Evolutionary conservation across 805 yeast genomes (phyloP).

Genomic region (Ogataea naganishii): DNA sequence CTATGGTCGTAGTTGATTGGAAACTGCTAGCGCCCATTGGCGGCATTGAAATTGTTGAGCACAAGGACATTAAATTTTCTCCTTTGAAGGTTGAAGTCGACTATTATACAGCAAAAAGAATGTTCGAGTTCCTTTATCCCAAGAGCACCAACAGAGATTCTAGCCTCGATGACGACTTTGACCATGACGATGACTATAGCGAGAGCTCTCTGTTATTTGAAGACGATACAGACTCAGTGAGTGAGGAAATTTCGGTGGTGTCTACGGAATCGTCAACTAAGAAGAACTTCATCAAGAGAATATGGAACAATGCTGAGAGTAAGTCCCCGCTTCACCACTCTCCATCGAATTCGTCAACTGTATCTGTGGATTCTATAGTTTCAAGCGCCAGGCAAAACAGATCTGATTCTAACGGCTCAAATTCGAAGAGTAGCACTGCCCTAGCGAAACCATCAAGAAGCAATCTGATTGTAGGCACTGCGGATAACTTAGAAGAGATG

Average conservation of each 20-base stretch:
- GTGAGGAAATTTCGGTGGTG: too few relatives aligned
- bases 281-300: too few relatives aligned
- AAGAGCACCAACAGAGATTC: slow-evolving; percentile 5
- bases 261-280: too few relatives aligned
- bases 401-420: too few relatives aligned
- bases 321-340: too few relatives aligned
- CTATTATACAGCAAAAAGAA: slow-evolving; percentile 38
- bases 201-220: not conserved
- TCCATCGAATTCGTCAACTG: too few relatives aligned
- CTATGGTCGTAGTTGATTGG: slow-evolving; percentile 42
- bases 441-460: too few relatives aligned
- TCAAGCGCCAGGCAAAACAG: too few relatives aligned
- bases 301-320: too few relatives aligned
- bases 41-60: slow-evolving; percentile 49
- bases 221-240: not conserved
- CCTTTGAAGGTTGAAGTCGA: slow-evolving; percentile 55
- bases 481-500: slow-evolving; percentile 31
- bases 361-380: too few relatives aligned
- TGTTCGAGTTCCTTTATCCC: slow-evolving; percentile 30
- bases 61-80: slow-evolving; percentile 37
- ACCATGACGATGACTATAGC: not conserved
- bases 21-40: slow-evolving; percentile 50
- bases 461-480: slow-evolving; percentile 8
- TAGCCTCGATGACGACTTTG: not conserved
- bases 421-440: too few relatives aligned